A percentile compares a stretch with the other conserved stretches of the same genome.
Conservation (phyloP, 2,329 filamentous ascomycete genomes). For the Dactylellina cionopaga region DNA sequence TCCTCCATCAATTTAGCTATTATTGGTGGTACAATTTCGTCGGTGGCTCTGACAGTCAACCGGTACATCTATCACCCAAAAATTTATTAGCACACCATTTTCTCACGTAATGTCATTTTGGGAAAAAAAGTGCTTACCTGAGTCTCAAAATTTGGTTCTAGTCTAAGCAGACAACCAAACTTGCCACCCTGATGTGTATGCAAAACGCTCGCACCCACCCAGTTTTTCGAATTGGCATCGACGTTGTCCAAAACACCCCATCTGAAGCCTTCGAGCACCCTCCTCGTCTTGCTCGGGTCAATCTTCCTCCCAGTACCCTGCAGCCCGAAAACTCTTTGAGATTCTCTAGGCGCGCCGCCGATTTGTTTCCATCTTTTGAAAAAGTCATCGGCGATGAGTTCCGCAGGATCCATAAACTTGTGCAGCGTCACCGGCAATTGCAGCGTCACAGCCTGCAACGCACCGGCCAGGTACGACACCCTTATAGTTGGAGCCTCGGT, state of each 20-base stretch:
- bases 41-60: slow-evolving; percentile 90
- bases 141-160: slow-evolving; percentile 93
- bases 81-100: slow-evolving; percentile 41
- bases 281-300: slow-evolving; percentile 75
- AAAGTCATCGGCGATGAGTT: slow-evolving; percentile 88
- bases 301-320: slow-evolving; percentile 70
- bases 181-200: slow-evolving; percentile 86
- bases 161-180: slow-evolving; percentile 88
- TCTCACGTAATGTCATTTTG: not conserved
- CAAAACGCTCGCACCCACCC: slow-evolving; percentile 88
- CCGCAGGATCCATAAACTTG: slow-evolving; percentile 95
- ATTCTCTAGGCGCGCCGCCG: slow-evolving; percentile 84
- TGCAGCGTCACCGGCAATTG: slow-evolving; percentile 88
- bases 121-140: slow-evolving; percentile 71
- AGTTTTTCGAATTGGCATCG: slow-evolving; percentile 91
- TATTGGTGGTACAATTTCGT: slow-evolving; percentile 83
- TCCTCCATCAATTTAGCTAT: slow-evolving; percentile 89
- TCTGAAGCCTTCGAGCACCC: slow-evolving; percentile 81
- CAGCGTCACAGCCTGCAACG: slow-evolving; percentile 88
- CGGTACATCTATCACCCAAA: slow-evolving; percentile 81
- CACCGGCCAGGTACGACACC: slow-evolving; percentile 92
- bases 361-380: slow-evolving; percentile 99
- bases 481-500: slow-evolving; percentile 87
- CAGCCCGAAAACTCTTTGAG: slow-evolving; percentile 84
- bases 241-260: slow-evolving; percentile 88